phyloP scores from a whole-genome alignment of 2,329 filamentous ascomycete species.

The Colletotrichum sp. region DNA sequence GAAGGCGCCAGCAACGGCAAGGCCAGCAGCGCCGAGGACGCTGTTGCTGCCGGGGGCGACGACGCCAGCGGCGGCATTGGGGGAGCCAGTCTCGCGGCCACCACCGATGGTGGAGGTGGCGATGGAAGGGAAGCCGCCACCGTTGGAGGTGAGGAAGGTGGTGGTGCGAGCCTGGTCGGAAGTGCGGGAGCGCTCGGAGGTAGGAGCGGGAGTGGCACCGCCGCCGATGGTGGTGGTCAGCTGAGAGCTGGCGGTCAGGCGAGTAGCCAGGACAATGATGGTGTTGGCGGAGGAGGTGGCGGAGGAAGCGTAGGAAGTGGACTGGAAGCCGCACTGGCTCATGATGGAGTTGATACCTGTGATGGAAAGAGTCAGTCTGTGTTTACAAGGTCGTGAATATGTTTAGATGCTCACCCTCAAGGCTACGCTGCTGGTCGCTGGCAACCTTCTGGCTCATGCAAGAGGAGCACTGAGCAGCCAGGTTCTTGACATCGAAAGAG shows the following conservation, averaged over 20 bases:
- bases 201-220: neutral
- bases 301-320: slow-evolving; percentile 28
- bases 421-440: slow-evolving; percentile 20
- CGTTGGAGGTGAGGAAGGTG: slow-evolving; percentile 18
- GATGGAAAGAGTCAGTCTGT: neutral
- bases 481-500: slow-evolving; percentile 18
- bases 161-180: slow-evolving; percentile 11
- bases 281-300: slow-evolving; percentile 25
- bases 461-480: slow-evolving; percentile 31
- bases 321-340: slow-evolving; percentile 36
- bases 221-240: slow-evolving; percentile 38
- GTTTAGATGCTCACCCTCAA: neutral
- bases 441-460: slow-evolving; percentile 38
- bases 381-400: neutral
- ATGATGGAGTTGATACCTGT: slow-evolving; percentile 39
- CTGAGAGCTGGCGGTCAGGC: slow-evolving; percentile 34
- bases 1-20: slow-evolving; percentile 15
- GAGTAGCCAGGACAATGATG: slow-evolving; percentile 34
- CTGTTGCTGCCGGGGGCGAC: slow-evolving; percentile 5
- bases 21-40: slow-evolving; percentile 11
- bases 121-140: slow-evolving; percentile 12
- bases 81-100: slow-evolving; percentile 3
- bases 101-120: slow-evolving; percentile 18
- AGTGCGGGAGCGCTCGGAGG: neutral
- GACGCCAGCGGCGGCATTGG: slow-evolving; percentile 9